A percentile compares a stretch with the other conserved stretches of the same genome.
Evolutionary conservation across 305 asterid species (phyloP).

Genomic region (Rubia tinctorum): DNA sequence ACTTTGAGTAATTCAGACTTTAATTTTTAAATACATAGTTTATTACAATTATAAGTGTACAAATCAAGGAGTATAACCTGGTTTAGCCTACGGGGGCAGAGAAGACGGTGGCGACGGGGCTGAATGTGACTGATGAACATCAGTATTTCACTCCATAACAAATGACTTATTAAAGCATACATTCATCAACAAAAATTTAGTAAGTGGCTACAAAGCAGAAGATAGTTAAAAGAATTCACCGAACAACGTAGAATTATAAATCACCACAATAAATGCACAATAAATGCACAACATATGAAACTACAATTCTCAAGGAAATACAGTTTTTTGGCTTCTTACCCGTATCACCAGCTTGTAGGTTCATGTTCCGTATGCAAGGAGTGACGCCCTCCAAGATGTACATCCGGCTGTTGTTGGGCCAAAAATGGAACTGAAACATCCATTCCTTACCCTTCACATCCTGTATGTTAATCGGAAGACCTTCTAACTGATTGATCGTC

Average conservation of each 20-base stretch:
- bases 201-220: not conserved
- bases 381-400: conserved; percentile 98
- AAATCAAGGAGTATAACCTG: too few species aligned
- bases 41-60: too few species aligned
- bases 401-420: conserved; percentile 99
- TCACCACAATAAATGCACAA: not conserved
- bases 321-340: conserved; percentile 38
- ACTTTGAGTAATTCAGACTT: too few species aligned
- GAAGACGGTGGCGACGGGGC: too few species aligned
- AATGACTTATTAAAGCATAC: not conserved
- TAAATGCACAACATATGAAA: not conserved
- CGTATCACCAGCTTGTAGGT: conserved; percentile 95
- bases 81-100: too few species aligned
- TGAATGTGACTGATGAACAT: conserved; percentile 59
- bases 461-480: conserved; percentile 85
- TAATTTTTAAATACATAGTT: too few species aligned
- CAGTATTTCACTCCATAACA: not conserved
- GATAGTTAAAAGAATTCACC: not conserved
- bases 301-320: conserved; percentile 5
- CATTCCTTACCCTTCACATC: conserved; percentile 95
- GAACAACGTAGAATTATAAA: not conserved
- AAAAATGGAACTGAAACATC: conserved; percentile 96
- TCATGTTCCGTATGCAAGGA: conserved; percentile 98
- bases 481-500: conserved; percentile 90
- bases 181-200: not conserved